Percentiles rank a stretch among this genome's conserved stretches.
phyloP scores from a whole-genome alignment of 1,284 basidiomycete genomes.

The Tylopilus sp. region DNA sequence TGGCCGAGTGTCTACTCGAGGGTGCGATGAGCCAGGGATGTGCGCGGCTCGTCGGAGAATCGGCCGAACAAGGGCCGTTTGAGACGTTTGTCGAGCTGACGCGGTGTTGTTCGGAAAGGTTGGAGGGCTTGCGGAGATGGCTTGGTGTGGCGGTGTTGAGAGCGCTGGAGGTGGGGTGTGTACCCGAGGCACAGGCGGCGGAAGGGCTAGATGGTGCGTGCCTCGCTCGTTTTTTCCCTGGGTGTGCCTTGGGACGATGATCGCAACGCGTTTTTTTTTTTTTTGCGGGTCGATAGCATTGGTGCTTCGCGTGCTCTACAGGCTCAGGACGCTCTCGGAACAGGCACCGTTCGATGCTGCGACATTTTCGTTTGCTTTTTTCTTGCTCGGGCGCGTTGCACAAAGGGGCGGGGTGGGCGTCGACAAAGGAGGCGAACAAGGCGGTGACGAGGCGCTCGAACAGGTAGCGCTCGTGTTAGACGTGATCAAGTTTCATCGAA shows the following conservation, averaged over 20 bases:
- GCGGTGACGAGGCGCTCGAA: constrained; percentile 78
- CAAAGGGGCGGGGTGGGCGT: constrained; percentile 62
- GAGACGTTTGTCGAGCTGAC: constrained; percentile 73
- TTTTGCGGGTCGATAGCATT: constrained; percentile 48
- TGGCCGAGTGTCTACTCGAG: constrained; percentile 61
- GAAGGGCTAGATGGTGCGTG: constrained; percentile 69
- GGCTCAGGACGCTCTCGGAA: constrained; percentile 80
- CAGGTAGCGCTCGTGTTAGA: constrained; percentile 85
- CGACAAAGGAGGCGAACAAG: constrained; percentile 29
- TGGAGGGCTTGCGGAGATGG: constrained; percentile 67
- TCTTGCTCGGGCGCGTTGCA: constrained; percentile 74
- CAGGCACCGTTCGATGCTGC: constrained; percentile 80
- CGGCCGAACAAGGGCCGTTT: constrained; percentile 44
- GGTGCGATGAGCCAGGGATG: constrained; percentile 57
- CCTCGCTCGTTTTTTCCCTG: not conserved
- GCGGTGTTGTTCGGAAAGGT: constrained; percentile 62
- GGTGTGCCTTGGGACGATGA: not conserved
- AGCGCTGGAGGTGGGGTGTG: constrained; percentile 57
- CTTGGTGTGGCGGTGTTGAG: constrained; percentile 80
- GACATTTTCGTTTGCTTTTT: constrained; percentile 81
- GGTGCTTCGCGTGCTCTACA: constrained; percentile 83
- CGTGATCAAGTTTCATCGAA: constrained; percentile 82
- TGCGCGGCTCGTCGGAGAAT: constrained; percentile 54
- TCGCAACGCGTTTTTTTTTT: not conserved
- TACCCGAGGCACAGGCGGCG: constrained; percentile 70